These are phyloP conservation scores for Pascua sp. DNA, from an alignment of 1,284 basidiomycete species.

Conservation along the genomic window DNA sequence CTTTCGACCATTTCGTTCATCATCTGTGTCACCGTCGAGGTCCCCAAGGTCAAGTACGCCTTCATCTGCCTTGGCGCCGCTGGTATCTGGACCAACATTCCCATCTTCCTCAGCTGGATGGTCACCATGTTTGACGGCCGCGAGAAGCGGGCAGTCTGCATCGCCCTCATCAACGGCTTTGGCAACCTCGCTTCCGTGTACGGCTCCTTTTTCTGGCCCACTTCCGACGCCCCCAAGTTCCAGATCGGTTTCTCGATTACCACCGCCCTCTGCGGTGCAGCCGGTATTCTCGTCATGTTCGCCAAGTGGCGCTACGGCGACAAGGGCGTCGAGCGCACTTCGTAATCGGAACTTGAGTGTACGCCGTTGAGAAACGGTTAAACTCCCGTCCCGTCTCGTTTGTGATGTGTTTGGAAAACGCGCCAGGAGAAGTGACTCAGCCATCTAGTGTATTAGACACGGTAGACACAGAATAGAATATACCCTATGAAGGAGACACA, in stretches of 20 bases:
- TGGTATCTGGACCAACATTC: slow-evolving; percentile 23
- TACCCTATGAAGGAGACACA: too few species aligned
- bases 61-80: slow-evolving; percentile 25
- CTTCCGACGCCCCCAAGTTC: slow-evolving; percentile 14
- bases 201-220: slow-evolving; percentile 30
- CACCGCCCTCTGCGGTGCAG: slow-evolving; percentile 29
- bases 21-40: slow-evolving; percentile 4
- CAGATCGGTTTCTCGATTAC: slow-evolving; percentile 26
- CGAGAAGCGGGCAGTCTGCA: slow-evolving; percentile 23
- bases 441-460: too few species aligned
- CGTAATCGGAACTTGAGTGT: not conserved
- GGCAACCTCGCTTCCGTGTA: slow-evolving; percentile 14
- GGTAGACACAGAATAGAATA: too few species aligned
- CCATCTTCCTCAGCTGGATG: slow-evolving; percentile 22
- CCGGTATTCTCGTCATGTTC: slow-evolving; percentile 20
- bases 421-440: too few species aligned
- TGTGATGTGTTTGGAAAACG: too few species aligned
- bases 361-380: not conserved
- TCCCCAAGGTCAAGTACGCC: slow-evolving; percentile 20
- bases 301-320: slow-evolving; percentile 36
- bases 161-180: slow-evolving; percentile 23
- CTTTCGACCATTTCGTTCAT: slow-evolving; percentile 12
- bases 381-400: too few species aligned
- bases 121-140: slow-evolving; percentile 19
- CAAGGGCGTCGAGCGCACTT: slow-evolving; percentile 18